phyloP scores from a whole-genome alignment of 129 eudicot genomes.

The Sambucus nigra region DNA sequence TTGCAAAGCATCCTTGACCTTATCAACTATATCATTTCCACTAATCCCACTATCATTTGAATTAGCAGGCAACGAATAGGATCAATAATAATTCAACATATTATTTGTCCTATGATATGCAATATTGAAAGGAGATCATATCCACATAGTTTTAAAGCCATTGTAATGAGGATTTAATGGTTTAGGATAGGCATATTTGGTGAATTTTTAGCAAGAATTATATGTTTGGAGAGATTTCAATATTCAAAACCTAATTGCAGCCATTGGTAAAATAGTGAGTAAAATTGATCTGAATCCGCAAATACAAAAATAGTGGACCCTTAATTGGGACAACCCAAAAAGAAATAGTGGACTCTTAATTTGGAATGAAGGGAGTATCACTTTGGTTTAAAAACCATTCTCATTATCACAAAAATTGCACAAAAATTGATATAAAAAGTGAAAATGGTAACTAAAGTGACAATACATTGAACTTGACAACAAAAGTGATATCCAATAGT shows the following conservation, averaged over 20 bases:
- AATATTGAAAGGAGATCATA: constrained; percentile 5
- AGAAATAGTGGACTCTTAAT: too few species aligned
- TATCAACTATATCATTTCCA: constrained; percentile 57
- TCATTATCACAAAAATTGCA: too few species aligned
- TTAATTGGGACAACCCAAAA: too few species aligned
- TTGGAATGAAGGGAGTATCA: too few species aligned
- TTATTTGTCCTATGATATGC: constrained; percentile 15
- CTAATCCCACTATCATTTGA: constrained; percentile 31
- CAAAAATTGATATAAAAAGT: too few species aligned
- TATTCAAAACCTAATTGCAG: constrained; percentile 39
- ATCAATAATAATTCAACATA: constrained; percentile 31
- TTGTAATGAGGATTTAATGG: constrained; percentile 19
- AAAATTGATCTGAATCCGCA: constrained; percentile 6
- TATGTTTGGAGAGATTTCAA: constrained; percentile 17
- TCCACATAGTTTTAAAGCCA: constrained; percentile 10
- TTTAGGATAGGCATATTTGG: constrained; percentile 20
- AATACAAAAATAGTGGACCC: not conserved
- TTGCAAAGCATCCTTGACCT: constrained; percentile 61
- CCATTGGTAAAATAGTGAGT: constrained; percentile 29
- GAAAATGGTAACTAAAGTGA: too few species aligned
- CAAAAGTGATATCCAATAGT: too few species aligned
- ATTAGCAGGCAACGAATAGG: constrained; percentile 33
- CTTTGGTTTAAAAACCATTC: too few species aligned
- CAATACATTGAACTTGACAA: too few species aligned
- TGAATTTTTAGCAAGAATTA: constrained; percentile 10